A percentile compares a stretch with the other conserved stretches of the same genome.
Conservation (phyloP, 495 filamentous ascomycete species). For the Parachaetomium inaequale region DNA sequence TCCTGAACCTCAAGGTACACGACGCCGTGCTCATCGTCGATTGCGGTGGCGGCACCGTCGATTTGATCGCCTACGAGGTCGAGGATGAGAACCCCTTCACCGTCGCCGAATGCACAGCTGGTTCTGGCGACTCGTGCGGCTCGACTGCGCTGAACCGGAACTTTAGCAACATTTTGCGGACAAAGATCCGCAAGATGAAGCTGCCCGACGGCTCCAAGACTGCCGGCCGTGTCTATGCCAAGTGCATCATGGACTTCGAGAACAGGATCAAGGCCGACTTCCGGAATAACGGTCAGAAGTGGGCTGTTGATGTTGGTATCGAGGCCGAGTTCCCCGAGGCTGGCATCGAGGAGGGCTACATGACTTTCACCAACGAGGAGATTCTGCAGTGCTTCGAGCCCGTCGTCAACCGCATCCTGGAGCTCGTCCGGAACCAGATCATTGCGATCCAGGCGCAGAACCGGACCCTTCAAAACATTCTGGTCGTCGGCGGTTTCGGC, state of each 20-base stretch:
- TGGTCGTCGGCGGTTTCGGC: constrained; percentile 71
- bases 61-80: constrained; percentile 74
- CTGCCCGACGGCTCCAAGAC: constrained; percentile 71
- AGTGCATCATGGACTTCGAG: constrained; percentile 80
- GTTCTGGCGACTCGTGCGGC: constrained; percentile 71
- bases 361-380: constrained; percentile 80
- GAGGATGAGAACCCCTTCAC: constrained; percentile 73
- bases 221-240: constrained; percentile 69
- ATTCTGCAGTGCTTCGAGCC: constrained; percentile 76
- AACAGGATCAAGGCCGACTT: constrained; percentile 78
- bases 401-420: constrained; percentile 68
- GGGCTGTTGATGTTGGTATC: constrained; percentile 73
- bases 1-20: constrained; percentile 69
- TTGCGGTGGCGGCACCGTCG: constrained; percentile 71
- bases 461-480: constrained; percentile 65
- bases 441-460: constrained; percentile 76
- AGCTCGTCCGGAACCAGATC: constrained; percentile 72
- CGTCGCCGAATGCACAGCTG: constrained; percentile 70
- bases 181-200: constrained; percentile 77
- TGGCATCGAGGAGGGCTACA: constrained; percentile 73
- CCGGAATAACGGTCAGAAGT: constrained; percentile 75
- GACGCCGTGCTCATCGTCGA: constrained; percentile 73
- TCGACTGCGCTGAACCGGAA: constrained; percentile 72
- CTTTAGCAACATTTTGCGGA: constrained; percentile 70
- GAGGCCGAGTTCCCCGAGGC: constrained; percentile 74